Evolutionary conservation across 2,329 filamentous ascomycete species (phyloP).

Genomic region (Neonectria ditissima): DNA sequence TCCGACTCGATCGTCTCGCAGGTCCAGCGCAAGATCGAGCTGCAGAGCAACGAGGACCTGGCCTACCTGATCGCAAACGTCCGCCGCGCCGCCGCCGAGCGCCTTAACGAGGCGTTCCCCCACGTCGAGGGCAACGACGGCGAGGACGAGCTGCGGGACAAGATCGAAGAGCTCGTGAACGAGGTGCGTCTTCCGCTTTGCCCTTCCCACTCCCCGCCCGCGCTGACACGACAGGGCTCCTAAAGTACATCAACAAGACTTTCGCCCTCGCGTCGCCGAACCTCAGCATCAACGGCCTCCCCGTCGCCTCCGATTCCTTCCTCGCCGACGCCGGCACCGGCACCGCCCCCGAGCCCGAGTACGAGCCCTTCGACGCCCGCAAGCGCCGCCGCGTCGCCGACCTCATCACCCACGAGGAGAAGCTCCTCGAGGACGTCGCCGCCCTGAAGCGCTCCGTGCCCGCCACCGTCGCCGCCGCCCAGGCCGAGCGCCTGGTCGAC

Average conservation of each 20-base stretch:
- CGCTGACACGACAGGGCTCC: background rate
- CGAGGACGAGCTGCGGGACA: conserved; percentile 68
- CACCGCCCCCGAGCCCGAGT: conserved; percentile 50
- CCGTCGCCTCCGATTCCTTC: conserved; percentile 57
- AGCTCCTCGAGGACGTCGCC: conserved; percentile 73
- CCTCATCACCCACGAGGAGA: conserved; percentile 72
- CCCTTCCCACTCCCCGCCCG: no score
- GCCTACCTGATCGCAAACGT: conserved; percentile 77
- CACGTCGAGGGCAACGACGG: conserved; percentile 63
- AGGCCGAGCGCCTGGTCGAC: conserved; percentile 55
- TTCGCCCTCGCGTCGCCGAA: conserved; percentile 70
- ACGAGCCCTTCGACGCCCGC: conserved; percentile 71
- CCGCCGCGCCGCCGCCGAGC: conserved; percentile 73
- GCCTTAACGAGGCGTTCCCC: conserved; percentile 76
- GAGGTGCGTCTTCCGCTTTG: conserved; percentile 64
- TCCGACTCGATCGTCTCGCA: conserved; percentile 51
- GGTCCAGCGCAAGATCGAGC: conserved; percentile 79
- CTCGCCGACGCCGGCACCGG: conserved; percentile 44
- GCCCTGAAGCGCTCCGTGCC: conserved; percentile 68
- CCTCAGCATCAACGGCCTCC: conserved; percentile 72
- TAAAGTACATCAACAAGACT: conserved; percentile 73
- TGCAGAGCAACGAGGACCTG: conserved; percentile 81
- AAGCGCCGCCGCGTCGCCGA: conserved; percentile 70
- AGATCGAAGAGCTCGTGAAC: conserved; percentile 70
- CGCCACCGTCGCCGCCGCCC: conserved; percentile 55